A percentile compares a stretch with the other conserved stretches of the same genome.
phyloP scores from a whole-genome alignment of 257 asterid species.

The Agastache rugosa region DNA sequence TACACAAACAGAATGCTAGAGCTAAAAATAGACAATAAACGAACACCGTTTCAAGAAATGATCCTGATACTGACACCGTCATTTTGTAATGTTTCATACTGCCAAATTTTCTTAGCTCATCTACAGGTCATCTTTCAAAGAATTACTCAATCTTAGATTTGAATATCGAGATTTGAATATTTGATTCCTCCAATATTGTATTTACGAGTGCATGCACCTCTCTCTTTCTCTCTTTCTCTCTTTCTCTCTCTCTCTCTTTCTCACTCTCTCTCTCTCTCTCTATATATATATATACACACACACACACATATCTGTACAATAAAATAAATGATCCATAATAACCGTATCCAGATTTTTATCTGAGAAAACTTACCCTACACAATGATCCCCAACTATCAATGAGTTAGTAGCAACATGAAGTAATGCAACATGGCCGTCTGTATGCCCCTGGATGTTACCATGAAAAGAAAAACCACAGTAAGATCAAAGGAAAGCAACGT shows the following conservation, averaged over 20 bases:
- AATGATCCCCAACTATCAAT: slow-evolving; percentile 93
- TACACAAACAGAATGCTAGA: slow-evolving; percentile 23
- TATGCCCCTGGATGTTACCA: slow-evolving; percentile 75
- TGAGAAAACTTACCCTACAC: slow-evolving; percentile 78
- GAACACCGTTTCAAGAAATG: slow-evolving; percentile 12
- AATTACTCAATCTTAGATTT: background rate
- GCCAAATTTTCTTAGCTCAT: background rate
- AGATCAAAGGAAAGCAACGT: slow-evolving; percentile 22
- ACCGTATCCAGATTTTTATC: slow-evolving; percentile 7
- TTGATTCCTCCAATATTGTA: background rate
- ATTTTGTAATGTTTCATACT: background rate
- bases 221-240: background rate
- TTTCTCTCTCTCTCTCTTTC: background rate
- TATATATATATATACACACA: background rate
- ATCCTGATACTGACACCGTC: background rate
- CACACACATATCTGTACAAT: background rate
- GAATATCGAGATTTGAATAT: background rate
- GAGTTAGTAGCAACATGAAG: slow-evolving; percentile 87
- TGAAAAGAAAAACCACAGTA: background rate
- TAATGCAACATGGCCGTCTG: slow-evolving; percentile 92
- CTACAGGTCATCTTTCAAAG: background rate
- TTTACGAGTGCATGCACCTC: background rate
- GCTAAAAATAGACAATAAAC: slow-evolving; percentile 14
- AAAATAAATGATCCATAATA: slow-evolving; percentile 6
- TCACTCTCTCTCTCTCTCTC: no score